Percentiles rank a stretch among this genome's conserved stretches.
Evolutionary conservation across 1,284 basidiomycete genomes (phyloP).

Genomic region (Inonotus hispidus): DNA sequence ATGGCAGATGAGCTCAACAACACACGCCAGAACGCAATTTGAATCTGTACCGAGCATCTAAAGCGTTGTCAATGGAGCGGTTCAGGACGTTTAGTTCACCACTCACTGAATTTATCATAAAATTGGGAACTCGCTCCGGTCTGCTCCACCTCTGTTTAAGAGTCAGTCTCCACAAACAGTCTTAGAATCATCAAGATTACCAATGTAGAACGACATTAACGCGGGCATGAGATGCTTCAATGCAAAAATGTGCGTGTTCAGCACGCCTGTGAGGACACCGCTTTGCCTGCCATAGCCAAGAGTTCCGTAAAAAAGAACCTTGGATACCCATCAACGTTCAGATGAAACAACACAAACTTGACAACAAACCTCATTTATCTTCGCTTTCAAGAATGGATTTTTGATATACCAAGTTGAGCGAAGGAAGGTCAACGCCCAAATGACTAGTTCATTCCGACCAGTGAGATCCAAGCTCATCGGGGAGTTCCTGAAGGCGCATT

Average conservation of each 20-base stretch:
- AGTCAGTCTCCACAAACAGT: too few relatives aligned
- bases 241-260: constrained; percentile 85
- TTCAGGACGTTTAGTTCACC: constrained; percentile 19
- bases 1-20: constrained; percentile 19
- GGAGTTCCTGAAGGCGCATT: constrained; percentile 45
- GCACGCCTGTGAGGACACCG: constrained; percentile 75
- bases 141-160: constrained; percentile 80
- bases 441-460: constrained; percentile 84
- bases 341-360: neutral
- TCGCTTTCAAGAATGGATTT: constrained; percentile 98
- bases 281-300: constrained; percentile 70
- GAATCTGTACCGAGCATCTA: constrained; percentile 50
- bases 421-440: constrained; percentile 89
- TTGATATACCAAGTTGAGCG: constrained; percentile 96
- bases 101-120: constrained; percentile 94
- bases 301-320: constrained; percentile 84
- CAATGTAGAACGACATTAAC: constrained; percentile 93
- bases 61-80: neutral
- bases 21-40: neutral
- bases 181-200: constrained; percentile 35
- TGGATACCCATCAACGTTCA: constrained; percentile 5
- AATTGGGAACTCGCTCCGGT: constrained; percentile 98
- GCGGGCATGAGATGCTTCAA: constrained; percentile 88
- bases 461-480: constrained; percentile 79
- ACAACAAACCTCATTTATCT: constrained; percentile 80